phyloP scores from a whole-genome alignment of 257 asterid genomes.

The Solanum lycopersicoides region DNA sequence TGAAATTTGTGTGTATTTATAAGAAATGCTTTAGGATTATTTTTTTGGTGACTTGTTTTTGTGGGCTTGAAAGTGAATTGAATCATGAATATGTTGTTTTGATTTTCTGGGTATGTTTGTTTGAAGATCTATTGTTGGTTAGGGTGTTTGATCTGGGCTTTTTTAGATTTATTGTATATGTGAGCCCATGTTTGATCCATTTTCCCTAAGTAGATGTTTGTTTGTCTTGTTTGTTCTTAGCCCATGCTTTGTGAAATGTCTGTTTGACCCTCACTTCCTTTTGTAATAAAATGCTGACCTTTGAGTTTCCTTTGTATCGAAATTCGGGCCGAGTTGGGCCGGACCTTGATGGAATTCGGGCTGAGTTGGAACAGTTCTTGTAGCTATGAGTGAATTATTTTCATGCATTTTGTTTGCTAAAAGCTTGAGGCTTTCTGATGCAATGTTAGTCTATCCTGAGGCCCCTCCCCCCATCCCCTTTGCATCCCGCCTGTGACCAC shows the following conservation, averaged over 20 bases:
- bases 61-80: background rate
- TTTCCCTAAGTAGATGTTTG: background rate
- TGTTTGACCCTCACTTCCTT: background rate
- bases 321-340: background rate
- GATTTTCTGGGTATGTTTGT: background rate
- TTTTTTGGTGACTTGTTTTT: background rate
- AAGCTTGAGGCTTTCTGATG: background rate
- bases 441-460: background rate
- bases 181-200: conserved; percentile 8
- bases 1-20: background rate
- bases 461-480: background rate
- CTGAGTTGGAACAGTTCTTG: background rate
- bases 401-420: background rate
- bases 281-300: background rate
- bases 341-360: background rate
- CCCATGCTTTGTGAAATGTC: background rate
- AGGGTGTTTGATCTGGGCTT: background rate
- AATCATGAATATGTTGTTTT: background rate
- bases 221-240: background rate
- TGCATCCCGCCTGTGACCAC: background rate
- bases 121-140: background rate
- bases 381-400: background rate
- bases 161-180: background rate
- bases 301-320: background rate
- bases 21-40: background rate